Evolutionary conservation across 2,329 filamentous ascomycete genomes (phyloP).

Genomic region (Fusarium papillatum): DNA sequence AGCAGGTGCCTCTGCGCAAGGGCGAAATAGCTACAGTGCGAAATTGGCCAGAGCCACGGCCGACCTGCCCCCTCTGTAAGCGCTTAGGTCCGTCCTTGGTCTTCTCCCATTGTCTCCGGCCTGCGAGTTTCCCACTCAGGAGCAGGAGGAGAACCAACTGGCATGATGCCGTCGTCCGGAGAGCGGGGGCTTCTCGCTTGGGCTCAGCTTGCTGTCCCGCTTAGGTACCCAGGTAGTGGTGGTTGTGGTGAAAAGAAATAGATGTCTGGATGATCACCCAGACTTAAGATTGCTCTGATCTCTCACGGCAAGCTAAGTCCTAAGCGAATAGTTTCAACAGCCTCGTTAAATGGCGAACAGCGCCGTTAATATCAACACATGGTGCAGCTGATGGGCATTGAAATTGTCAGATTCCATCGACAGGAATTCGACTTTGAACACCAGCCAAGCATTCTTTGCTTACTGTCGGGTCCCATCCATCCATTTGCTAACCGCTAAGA

Average conservation of each 20-base stretch:
- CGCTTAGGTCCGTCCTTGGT: not conserved
- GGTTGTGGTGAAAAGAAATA: not conserved
- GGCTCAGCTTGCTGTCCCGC: not conserved
- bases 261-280: not conserved
- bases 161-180: conserved; percentile 6
- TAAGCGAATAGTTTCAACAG: conserved; percentile 1
- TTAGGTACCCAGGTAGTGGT: not conserved
- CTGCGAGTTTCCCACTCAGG: not conserved
- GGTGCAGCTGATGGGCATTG: not conserved
- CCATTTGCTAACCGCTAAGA: not conserved
- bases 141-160: conserved; percentile 3
- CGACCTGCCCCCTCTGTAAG: not conserved
- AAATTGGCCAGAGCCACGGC: not conserved
- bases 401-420: not conserved
- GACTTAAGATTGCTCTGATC: conserved; percentile 4
- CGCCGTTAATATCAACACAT: not conserved
- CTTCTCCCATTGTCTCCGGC: not conserved
- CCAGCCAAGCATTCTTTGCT: not conserved
- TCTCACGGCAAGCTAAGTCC: not conserved
- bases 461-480: not conserved
- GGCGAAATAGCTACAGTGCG: conserved; percentile 7
- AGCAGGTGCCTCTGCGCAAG: not conserved
- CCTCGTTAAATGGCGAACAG: not conserved
- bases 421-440: not conserved
- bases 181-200: not conserved